A percentile compares a stretch with the other conserved stretches of the same genome.
These are phyloP conservation scores for Mayamaea pseudoterrestris DNA, from an alignment of 108 stramenopile genomes.

Conservation along the genomic window DNA sequence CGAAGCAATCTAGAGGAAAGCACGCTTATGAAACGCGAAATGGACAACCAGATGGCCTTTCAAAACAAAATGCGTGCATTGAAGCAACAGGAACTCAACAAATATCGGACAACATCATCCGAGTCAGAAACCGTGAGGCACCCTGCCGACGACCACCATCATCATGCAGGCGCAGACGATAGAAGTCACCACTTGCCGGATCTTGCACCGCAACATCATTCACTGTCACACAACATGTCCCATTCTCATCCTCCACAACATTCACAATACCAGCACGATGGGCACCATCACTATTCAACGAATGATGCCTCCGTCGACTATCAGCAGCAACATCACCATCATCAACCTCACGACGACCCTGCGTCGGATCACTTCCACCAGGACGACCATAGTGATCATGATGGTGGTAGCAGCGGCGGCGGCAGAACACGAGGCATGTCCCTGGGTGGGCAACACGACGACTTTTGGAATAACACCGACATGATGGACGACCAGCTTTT, in stretches of 20 bases:
- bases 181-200: conserved; percentile 1
- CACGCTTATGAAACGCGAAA: conserved; percentile 75
- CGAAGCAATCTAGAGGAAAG: conserved; percentile 51
- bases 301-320: background rate
- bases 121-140: background rate
- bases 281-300: no score
- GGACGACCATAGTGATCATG: conserved; percentile 2
- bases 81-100: conserved; percentile 69
- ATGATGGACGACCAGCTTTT: conserved; percentile 72
- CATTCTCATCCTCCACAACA: background rate
- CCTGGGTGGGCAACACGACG: conserved; percentile 23
- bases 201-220: conserved; percentile 2
- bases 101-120: conserved; percentile 23
- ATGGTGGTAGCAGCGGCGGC: conserved; percentile 2
- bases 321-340: background rate
- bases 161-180: background rate
- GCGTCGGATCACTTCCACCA: background rate
- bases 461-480: conserved; percentile 56
- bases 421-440: conserved; percentile 14
- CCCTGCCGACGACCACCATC: background rate
- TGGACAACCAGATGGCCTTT: conserved; percentile 67
- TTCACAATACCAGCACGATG: background rate
- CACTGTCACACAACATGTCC: background rate
- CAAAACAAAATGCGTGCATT: conserved; percentile 75
- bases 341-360: background rate